Evolutionary conservation across 208 protist species (phyloP).

Genomic region (Trypanosoma congolense): DNA sequence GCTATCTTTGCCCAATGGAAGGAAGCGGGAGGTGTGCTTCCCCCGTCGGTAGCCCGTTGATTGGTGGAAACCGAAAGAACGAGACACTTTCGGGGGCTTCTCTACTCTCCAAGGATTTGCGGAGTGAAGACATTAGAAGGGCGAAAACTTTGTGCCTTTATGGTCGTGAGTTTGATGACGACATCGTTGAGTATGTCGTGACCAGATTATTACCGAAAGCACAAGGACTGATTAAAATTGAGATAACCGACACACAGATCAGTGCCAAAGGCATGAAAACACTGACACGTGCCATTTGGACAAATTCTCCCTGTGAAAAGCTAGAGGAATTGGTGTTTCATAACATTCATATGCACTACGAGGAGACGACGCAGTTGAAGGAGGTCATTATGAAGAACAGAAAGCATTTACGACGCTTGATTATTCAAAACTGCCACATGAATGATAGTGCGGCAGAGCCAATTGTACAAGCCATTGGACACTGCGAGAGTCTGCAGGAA

Average conservation of each 20-base stretch:
- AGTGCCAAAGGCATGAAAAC: slow-evolving; percentile 4
- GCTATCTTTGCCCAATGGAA: too few relatives aligned
- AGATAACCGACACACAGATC: slow-evolving; percentile 6
- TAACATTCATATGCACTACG: slow-evolving; percentile 22
- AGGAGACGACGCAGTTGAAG: slow-evolving; percentile 15
- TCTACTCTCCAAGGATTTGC: slow-evolving; percentile 1
- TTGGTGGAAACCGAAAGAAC: neutral
- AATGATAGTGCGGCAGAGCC: slow-evolving; percentile 30
- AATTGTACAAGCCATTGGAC: slow-evolving; percentile 27
- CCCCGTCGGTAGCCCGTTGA: too few relatives aligned
- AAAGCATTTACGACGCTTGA: slow-evolving; percentile 15
- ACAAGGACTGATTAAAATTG: slow-evolving; percentile 1
- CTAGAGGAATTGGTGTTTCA: slow-evolving; percentile 18
- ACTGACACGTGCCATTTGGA: neutral
- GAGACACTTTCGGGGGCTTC: neutral
- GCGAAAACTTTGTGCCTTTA: slow-evolving; percentile 12
- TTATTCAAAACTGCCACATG: slow-evolving; percentile 27
- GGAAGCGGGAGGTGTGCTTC: too few relatives aligned
- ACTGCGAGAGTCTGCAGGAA: slow-evolving; percentile 15
- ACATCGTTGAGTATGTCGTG: slow-evolving; percentile 7
- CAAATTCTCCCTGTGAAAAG: slow-evolving; percentile 1
- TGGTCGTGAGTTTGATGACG: slow-evolving; percentile 15
- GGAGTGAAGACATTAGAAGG: slow-evolving; percentile 1
- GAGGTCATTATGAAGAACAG: slow-evolving; percentile 15
- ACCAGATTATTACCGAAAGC: slow-evolving; percentile 7